Conservation (phyloP, 2,329 filamentous ascomycete genomes). For the Zymoseptoria crescenta region DNA sequence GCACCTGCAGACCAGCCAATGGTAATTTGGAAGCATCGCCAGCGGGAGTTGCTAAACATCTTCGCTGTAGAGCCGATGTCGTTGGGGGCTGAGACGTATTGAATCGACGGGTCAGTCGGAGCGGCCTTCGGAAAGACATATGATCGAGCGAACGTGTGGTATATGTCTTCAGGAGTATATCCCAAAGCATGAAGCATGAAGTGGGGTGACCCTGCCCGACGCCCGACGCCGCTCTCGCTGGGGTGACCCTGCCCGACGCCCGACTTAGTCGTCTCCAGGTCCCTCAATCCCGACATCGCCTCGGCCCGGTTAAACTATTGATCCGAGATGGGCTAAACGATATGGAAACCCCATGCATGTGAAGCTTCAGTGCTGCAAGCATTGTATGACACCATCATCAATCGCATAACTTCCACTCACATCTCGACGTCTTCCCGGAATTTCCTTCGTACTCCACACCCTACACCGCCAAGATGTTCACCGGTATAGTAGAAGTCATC, state of each 20-base stretch:
- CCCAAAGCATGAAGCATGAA: neutral
- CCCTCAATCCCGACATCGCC: too few species aligned
- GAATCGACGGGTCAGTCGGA: slow-evolving; percentile 13
- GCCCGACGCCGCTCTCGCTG: too few species aligned
- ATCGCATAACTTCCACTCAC: neutral
- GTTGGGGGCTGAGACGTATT: slow-evolving; percentile 1
- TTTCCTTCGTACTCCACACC: too few species aligned
- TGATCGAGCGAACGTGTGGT: neutral
- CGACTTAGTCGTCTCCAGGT: too few species aligned
- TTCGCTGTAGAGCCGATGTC: slow-evolving; percentile 17
- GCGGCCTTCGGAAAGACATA: slow-evolving; percentile 18
- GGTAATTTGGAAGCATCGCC: slow-evolving; percentile 50
- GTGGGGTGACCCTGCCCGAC: neutral
- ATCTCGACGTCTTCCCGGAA: too few species aligned
- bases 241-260: too few species aligned
- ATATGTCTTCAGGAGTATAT: neutral
- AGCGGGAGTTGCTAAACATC: slow-evolving; percentile 37
- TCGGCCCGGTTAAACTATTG: neutral
- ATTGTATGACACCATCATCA: neutral
- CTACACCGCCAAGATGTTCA: slow-evolving; percentile 63
- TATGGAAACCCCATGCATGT: neutral
- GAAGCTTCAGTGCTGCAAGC: neutral
- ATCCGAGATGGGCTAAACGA: neutral
- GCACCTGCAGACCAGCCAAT: slow-evolving; percentile 74
- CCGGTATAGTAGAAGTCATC: slow-evolving; percentile 84